phyloP scores from a whole-genome alignment of 2,329 filamentous ascomycete species.

The Tetracladium maxilliforme region DNA sequence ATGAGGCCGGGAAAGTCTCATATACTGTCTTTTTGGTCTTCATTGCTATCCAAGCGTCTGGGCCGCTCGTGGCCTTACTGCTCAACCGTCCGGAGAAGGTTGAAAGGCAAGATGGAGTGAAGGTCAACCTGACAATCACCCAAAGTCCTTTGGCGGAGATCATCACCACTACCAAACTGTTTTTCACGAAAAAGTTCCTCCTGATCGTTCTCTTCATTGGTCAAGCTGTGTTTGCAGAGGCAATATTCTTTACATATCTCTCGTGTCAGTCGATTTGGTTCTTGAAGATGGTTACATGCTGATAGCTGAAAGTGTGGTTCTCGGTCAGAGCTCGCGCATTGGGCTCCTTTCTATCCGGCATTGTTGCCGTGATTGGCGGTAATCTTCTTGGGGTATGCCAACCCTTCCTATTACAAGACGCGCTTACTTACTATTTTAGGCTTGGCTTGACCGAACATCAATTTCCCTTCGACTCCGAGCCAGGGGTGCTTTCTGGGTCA shows the following conservation, averaged over 20 bases:
- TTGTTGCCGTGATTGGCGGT: slow-evolving; percentile 49
- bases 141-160: slow-evolving; percentile 43
- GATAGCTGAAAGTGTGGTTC: slow-evolving; percentile 40
- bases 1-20: slow-evolving; percentile 47
- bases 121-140: slow-evolving; percentile 42
- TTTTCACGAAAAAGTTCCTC: slow-evolving; percentile 46
- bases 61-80: slow-evolving; percentile 48
- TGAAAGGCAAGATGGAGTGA: slow-evolving; percentile 47
- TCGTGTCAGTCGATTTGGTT: slow-evolving; percentile 23
- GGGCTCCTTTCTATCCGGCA: slow-evolving; percentile 55
- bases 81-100: slow-evolving; percentile 47
- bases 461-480: slow-evolving; percentile 11
- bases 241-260: slow-evolving; percentile 58
- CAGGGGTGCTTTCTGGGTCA: slow-evolving; percentile 9
- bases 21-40: slow-evolving; percentile 57
- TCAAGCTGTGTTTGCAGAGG: slow-evolving; percentile 56
- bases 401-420: slow-evolving; percentile 8
- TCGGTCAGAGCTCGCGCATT: slow-evolving; percentile 53
- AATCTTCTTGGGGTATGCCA: slow-evolving; percentile 45
- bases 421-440: slow-evolving; percentile 7
- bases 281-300: slow-evolving; percentile 2
- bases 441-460: slow-evolving; percentile 9
- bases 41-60: slow-evolving; percentile 52
- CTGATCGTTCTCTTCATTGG: slow-evolving; percentile 53
- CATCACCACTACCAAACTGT: slow-evolving; percentile 39